Evolutionary conservation across 352 stramenopile genomes (phyloP).

Genomic region (Globisporangium alternatum): DNA sequence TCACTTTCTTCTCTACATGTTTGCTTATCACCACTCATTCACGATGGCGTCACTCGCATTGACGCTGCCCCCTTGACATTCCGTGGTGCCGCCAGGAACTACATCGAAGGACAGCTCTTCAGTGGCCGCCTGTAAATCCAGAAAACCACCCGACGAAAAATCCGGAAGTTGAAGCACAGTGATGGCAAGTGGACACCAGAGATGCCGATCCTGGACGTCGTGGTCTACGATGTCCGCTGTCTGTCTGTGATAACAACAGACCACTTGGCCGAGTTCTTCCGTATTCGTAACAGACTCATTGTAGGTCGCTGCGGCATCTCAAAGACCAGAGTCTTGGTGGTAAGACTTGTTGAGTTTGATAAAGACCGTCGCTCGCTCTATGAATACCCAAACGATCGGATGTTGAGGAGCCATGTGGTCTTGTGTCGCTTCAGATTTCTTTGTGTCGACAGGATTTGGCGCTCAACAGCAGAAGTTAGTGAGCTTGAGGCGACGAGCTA

Average conservation of each 20-base stretch:
- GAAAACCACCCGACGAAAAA: not conserved
- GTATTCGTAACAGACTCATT: not conserved
- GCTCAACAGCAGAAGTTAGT: no score
- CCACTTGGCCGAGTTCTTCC: not conserved
- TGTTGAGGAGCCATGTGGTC: not conserved
- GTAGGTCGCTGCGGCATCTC: not conserved
- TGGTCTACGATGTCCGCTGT: not conserved
- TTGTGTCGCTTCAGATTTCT: not conserved
- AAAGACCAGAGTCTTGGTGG: not conserved
- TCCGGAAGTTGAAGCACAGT: not conserved
- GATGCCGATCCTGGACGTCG: not conserved
- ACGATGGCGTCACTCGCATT: constrained; percentile 12
- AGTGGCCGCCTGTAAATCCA: not conserved
- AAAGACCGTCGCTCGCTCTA: not conserved
- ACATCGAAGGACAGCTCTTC: not conserved
- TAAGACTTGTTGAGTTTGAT: no score
- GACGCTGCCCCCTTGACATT: constrained; percentile 25
- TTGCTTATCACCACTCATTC: not conserved
- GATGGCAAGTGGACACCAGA: not conserved
- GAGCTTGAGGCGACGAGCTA: no score
- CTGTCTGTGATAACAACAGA: not conserved
- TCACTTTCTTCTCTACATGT: not conserved
- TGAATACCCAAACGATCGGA: not conserved
- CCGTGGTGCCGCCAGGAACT: not conserved
- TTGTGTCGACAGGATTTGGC: not conserved